Base-by-base conservation (phyloP, 805 yeast species). In the Wickerhamiella dianesei region DNA sequence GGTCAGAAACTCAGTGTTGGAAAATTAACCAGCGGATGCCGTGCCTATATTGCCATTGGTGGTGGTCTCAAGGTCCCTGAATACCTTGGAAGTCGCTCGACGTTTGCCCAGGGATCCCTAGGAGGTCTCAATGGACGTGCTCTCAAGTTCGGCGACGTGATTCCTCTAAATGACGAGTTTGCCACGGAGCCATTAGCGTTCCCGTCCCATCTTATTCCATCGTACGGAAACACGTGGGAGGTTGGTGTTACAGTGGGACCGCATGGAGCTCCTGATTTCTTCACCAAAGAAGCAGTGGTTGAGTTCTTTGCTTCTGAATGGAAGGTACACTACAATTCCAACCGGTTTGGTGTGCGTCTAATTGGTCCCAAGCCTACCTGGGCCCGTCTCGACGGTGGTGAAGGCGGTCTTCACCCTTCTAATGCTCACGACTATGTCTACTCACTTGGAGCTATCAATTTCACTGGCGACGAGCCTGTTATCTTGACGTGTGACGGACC, bases 401-500 rank as follows among this genome's bases (percentile, higher is more conserved):
- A 87, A 58, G 98, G 92, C 49, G 98, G 98, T 48, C 72, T 89
- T 60, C 98, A 89, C 69, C 98, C 98, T 44, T 87, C 96, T n/a
- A 89, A 89, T 66, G 88, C 95, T 40, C 97, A 89, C 62, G 98
- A 89, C 68, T 92, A 89, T 60, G 97, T 89, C 45, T 89, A 89
- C 64, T 86, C 97, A 0, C 68, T 87, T 45, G 97, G 98, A 57
- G 97, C 98, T 22, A 81, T 89, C 64, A 92, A 92, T 66, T 92
- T 92, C 64, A 92, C 97, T 35, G 98, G 98, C 66, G 97, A 92
- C 66, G 97, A 89, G 65, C 97, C 97, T 1, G 98, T 89, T 32
- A 87, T 89, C 53, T 73, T 89, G 64, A 86, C 97, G 2, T 85
- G 96, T 61, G 98, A 89, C 67, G 97, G 97, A 53, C 97, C 98